phyloP scores from a whole-genome alignment of 768 basidiomycete genomes.

The Fistulinella prunicolor region DNA sequence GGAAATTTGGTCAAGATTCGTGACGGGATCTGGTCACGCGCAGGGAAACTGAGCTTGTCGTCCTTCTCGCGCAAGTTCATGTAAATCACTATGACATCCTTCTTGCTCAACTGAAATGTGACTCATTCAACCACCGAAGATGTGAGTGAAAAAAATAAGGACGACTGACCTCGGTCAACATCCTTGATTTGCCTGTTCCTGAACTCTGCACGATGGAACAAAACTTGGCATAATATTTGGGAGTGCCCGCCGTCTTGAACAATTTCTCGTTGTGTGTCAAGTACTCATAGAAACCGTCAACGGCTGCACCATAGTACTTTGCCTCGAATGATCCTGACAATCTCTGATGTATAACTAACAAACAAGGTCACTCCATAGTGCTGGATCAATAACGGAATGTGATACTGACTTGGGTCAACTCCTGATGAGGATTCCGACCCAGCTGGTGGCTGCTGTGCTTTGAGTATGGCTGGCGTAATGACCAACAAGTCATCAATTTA shows the following conservation, averaged over 20 bases:
- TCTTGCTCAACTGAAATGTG: slow-evolving; percentile 7
- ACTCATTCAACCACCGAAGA: background rate
- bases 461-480: no score
- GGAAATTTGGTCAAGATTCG: no score
- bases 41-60: no score
- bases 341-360: no score
- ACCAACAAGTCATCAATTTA: no score
- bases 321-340: background rate
- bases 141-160: no score
- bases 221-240: slow-evolving; percentile 6
- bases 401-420: no score
- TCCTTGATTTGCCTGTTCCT: slow-evolving; percentile 12
- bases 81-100: slow-evolving; percentile 15
- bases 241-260: background rate
- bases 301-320: slow-evolving; percentile 2
- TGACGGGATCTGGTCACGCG: no score
- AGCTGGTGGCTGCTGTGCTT: no score
- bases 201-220: slow-evolving; percentile 14
- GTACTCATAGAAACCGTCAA: slow-evolving; percentile 20
- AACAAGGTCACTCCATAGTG: no score
- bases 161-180: slow-evolving; percentile 8
- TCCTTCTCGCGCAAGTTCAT: slow-evolving; percentile 20
- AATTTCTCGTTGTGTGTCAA: slow-evolving; percentile 8
- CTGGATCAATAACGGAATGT: no score
- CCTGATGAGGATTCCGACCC: no score